A percentile compares a stretch with the other conserved stretches of the same genome.
These are phyloP conservation scores for Ilex aquifolium DNA, from an alignment of 257 asterid genomes.

Conservation along the genomic window DNA sequence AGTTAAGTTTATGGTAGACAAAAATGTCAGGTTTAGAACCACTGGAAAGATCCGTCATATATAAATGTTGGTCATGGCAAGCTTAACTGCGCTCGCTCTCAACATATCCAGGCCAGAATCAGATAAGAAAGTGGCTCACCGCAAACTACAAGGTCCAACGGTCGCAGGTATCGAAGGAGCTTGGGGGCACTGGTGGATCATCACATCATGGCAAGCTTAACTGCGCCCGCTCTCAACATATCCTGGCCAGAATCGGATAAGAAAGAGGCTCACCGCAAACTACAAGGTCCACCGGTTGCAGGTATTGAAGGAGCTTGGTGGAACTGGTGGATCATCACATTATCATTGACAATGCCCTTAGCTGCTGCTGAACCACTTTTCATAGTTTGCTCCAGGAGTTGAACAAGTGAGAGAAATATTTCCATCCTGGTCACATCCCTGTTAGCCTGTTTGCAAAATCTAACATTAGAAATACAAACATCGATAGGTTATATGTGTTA, in stretches of 20 bases:
- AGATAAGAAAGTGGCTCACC: conserved; percentile 14
- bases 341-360: conserved; percentile 21
- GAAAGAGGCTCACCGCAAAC: conserved; percentile 25
- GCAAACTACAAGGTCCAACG: conserved; percentile 37
- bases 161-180: conserved; percentile 29
- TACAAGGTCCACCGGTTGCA: conserved; percentile 34
- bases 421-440: conserved; percentile 92
- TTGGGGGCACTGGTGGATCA: conserved; percentile 34
- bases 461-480: background rate
- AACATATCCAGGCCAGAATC: conserved; percentile 32
- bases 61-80: conserved; percentile 48
- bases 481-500: too few relatives aligned
- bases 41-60: conserved; percentile 17
- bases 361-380: conserved; percentile 27
- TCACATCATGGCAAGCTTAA: conserved; percentile 11
- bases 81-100: conserved; percentile 37
- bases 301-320: conserved; percentile 34
- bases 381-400: conserved; percentile 62
- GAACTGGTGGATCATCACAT: conserved; percentile 27
- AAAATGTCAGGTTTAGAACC: conserved; percentile 9
- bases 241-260: conserved; percentile 17
- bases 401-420: conserved; percentile 72
- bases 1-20: too few relatives aligned
- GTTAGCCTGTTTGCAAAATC: conserved; percentile 55
- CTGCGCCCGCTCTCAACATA: conserved; percentile 44